Percentiles rank a stretch among this genome's conserved stretches.
These are phyloP conservation scores for Aureobasidium uvarum DNA, from an alignment of 2,329 filamentous ascomycete species.

Conservation along the genomic window DNA sequence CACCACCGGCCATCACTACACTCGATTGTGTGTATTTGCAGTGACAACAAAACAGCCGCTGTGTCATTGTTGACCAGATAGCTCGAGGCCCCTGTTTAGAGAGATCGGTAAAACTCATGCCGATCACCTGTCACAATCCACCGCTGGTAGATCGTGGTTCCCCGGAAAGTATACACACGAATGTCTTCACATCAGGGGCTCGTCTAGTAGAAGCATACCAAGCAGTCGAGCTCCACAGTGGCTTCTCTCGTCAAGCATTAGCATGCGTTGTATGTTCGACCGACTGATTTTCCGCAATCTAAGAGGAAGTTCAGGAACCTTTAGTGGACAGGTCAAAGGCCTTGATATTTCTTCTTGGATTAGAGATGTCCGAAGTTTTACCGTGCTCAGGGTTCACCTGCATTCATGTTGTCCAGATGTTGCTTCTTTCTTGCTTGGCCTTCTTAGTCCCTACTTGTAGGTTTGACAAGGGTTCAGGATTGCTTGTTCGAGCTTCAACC, in stretches of 20 bases:
- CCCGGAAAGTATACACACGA: neutral
- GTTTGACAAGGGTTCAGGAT: no score
- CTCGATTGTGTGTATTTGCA: neutral
- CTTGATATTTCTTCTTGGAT: no score
- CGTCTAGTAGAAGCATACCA: no score
- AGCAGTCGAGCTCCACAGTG: neutral
- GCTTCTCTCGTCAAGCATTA: neutral
- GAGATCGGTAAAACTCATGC: neutral
- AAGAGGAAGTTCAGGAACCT: no score
- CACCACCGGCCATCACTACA: neutral
- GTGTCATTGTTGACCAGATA: neutral
- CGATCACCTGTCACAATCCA: conserved; percentile 10
- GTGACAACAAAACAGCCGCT: neutral
- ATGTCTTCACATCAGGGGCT: neutral
- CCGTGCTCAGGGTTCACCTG: no score
- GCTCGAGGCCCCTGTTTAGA: neutral
- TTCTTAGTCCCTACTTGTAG: no score
- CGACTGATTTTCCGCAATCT: no score
- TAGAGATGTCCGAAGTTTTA: no score
- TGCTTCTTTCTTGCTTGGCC: neutral
- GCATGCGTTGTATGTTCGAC: no score
- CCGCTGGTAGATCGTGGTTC: conserved; percentile 8
- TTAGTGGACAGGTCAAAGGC: no score
- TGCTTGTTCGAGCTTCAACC: no score
- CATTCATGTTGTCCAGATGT: neutral